Percentiles rank a stretch among this genome's conserved stretches.
Evolutionary conservation across 2,329 filamentous ascomycete genomes (phyloP).

Genomic region (Verticillium longisporum): DNA sequence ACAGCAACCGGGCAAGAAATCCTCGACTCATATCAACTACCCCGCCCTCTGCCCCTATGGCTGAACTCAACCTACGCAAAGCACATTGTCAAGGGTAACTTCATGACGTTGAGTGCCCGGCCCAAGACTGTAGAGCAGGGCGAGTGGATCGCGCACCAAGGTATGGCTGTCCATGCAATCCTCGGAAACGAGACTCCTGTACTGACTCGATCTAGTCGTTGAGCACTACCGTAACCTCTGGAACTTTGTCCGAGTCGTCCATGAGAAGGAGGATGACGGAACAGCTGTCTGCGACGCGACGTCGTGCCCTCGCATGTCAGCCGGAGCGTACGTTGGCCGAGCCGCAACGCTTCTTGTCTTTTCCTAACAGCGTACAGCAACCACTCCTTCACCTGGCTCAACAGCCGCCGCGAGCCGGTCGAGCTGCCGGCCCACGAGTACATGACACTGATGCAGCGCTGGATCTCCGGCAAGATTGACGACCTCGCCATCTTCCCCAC

Average conservation of each 20-base stretch:
- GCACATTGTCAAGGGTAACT: slow-evolving; percentile 94
- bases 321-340: slow-evolving; percentile 66
- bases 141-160: slow-evolving; percentile 94
- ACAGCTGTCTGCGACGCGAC: slow-evolving; percentile 75
- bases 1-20: slow-evolving; percentile 45
- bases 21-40: slow-evolving; percentile 55
- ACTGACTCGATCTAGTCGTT: slow-evolving; percentile 54
- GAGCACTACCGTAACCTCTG: slow-evolving; percentile 87
- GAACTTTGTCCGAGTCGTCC: slow-evolving; percentile 82
- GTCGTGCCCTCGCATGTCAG: slow-evolving; percentile 87
- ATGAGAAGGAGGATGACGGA: slow-evolving; percentile 76
- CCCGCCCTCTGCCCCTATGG: slow-evolving; percentile 64
- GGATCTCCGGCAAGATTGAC: slow-evolving; percentile 94
- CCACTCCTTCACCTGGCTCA: slow-evolving; percentile 94
- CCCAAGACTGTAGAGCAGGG: slow-evolving; percentile 90
- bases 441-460: slow-evolving; percentile 92
- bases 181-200: not conserved
- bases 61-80: slow-evolving; percentile 69
- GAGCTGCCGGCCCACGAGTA: slow-evolving; percentile 91
- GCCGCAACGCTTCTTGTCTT: not conserved
- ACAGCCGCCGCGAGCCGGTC: slow-evolving; percentile 77
- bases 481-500: slow-evolving; percentile 88
- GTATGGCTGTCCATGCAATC: slow-evolving; percentile 39
- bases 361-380: slow-evolving; percentile 44
- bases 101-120: slow-evolving; percentile 88